Base-by-base conservation (phyloP, 345 rosid species). In the Eucalyptus cloeziana region DNA sequence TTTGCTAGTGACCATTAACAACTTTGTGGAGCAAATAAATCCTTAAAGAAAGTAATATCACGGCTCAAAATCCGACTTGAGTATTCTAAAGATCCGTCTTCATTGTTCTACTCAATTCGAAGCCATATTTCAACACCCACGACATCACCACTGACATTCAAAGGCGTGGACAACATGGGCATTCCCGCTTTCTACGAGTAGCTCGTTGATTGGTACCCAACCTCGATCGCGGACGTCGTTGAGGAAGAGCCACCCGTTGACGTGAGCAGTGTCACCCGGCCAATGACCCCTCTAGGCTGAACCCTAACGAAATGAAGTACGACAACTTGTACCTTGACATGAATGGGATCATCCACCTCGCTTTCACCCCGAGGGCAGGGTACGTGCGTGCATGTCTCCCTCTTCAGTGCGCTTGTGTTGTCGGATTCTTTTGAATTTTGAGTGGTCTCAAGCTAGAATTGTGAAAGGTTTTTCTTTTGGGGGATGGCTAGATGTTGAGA, bases 331-430 rank as follows among this genome's bases (percentile, higher is more conserved):
- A 98, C 86, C 92, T 98, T 56, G 99, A 98, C 89, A 98, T 98
- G 98, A 98, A 98, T 81, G 98, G 98, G 21, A 96, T 98, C 79
- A 95, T 97, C 88, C 99, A 98, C 99, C 99, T 85, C 95, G 99
- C 92, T 98, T 98, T 88, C 99, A 97, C 56, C 99, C 99, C 43
- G 99, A 98, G 21, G 98, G 98, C 87, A 97, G 92, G 99, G 99
- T 97, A 90, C 25, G 87, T 80, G 50, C 22, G 45, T 40, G 33
- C 45, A 44, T 40, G 69, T n/a, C 13, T 25, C 40, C 69, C 30
- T 30, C 56, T 51, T 7, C 56, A 7, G 43, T 21, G 33, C 6
- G 45, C 2, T 49, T 31, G 81, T 49, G 6, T 49, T 81, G 51
- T 86, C 15, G 71, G 12, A 5, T 56, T 33, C 40, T n/a, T 85